phyloP scores from a whole-genome alignment of 2,329 filamentous ascomycete species.

The Cercospora zeina region DNA sequence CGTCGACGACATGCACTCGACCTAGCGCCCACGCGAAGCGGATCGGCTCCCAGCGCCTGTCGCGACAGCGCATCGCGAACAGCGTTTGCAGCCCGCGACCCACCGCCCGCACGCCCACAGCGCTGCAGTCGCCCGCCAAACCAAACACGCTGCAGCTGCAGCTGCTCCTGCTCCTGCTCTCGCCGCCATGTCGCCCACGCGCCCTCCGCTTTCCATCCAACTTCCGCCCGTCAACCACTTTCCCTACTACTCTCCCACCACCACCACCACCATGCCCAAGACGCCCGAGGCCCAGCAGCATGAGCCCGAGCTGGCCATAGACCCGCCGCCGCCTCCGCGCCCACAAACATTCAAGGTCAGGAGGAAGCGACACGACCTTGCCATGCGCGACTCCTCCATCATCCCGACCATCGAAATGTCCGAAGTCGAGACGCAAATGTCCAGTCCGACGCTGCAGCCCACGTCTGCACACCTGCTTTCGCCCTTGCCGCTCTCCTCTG shows the following conservation, averaged over 20 bases:
- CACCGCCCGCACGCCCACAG: conserved; percentile 3
- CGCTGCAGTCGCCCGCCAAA: not conserved
- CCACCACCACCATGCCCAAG: conserved; percentile 42
- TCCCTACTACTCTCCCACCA: conserved; percentile 47
- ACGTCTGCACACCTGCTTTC: conserved; percentile 46
- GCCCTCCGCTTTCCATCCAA: conserved; percentile 52
- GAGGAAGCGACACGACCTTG: conserved; percentile 43
- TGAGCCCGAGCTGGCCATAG: conserved; percentile 31
- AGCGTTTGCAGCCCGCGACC: conserved; percentile 8
- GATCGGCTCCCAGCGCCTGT: conserved; percentile 15
- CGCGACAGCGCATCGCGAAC: conserved; percentile 21
- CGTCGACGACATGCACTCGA: conserved; percentile 7
- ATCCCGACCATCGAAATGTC: conserved; percentile 55
- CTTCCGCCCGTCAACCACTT: conserved; percentile 54
- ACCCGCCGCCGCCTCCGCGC: conserved; percentile 49
- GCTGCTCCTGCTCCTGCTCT: not conserved
- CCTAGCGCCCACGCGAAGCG: conserved; percentile 14
- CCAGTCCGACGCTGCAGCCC: conserved; percentile 36
- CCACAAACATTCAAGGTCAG: conserved; percentile 53
- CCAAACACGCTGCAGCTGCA: not conserved
- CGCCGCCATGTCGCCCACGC: conserved; percentile 41
- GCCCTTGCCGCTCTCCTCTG: conserved; percentile 39
- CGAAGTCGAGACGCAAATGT: conserved; percentile 38
- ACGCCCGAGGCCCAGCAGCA: conserved; percentile 41
- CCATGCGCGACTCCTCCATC: conserved; percentile 37